Evolutionary conservation across 192 early-diverging fungal genomes (phyloP), one percentile per base, ranked within the genome.

Genomic region (Coemansia sp.): DNA sequence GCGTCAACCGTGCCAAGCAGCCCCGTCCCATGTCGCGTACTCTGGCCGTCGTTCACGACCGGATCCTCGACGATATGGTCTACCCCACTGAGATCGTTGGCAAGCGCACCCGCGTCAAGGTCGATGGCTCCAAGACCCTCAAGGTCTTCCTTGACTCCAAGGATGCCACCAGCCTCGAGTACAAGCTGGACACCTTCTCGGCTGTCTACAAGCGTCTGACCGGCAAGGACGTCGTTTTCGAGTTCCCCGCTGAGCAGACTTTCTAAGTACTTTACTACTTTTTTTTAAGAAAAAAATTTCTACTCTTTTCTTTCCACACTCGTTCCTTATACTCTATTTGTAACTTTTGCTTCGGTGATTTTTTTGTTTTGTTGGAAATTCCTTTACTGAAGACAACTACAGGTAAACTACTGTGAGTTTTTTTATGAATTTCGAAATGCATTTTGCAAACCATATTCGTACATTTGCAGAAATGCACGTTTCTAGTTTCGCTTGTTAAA

Each of bases 31-130:
- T 94, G 84, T 91, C 91, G 77, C 93, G 97, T 84, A 97, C 97
- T 58, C 87, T 96, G 78, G 96, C 95, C 66, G 80, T 91, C 45
- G 97, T 99, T 66, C 95, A 99, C 89, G 93, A 96, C 85, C 90
- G 90, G 85, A 87, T 96, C 77, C 86, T 99, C 62, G 95, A 97
- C 81, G 97, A 99, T 83, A 87, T 99, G 56, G 95, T 97, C 63
- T 97, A 88, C 93, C 97, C 97, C 68, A 96, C 96, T 79, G 97
- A 99, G 85, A 99, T 99, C 82, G 91, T 96, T 65, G 97, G 97
- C 75, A 96, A 97, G 93, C 88, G 97, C 69, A 95, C 94, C 71
- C 94, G 94, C 85, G 93, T 97, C 77, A 91, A 91, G 84, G 90
- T 92, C 60, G 97, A 99, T 75, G 95, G 96, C 66, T 87, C 86